Percentiles rank a stretch among this genome's conserved stretches.
Evolutionary conservation across 2,329 filamentous ascomycete genomes (phyloP).

Genomic region (Fusarium tanahbumbuense): DNA sequence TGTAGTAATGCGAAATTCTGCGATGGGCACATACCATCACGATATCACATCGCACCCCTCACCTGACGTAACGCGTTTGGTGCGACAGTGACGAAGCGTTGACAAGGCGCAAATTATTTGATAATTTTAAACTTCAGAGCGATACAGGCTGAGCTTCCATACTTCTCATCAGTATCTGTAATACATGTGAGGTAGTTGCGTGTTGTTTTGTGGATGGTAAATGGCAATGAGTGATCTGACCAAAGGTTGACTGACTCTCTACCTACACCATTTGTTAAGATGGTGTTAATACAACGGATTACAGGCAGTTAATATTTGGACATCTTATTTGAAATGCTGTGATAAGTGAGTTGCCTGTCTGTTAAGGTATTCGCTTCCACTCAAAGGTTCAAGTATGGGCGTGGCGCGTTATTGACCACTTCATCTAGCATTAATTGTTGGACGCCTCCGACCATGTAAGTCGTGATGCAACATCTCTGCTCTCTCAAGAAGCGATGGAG

Average conservation of each 20-base stretch:
- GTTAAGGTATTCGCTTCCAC: neutral
- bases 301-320: neutral
- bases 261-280: neutral
- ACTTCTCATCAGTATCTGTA: no score
- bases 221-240: neutral
- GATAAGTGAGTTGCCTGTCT: neutral
- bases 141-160: neutral
- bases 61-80: constrained; percentile 35
- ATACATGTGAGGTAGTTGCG: neutral
- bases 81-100: neutral
- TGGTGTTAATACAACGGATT: neutral
- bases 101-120: neutral
- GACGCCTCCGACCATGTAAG: constrained; percentile 47
- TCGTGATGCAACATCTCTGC: constrained; percentile 35
- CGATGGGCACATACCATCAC: constrained; percentile 1
- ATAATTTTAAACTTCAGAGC: neutral
- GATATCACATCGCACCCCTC: constrained; percentile 33
- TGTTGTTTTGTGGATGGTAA: neutral
- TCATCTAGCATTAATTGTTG: constrained; percentile 15
- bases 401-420: neutral
- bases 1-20: neutral
- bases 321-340: neutral
- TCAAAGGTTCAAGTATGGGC: neutral
- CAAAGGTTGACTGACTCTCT: neutral
- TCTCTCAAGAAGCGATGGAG: constrained; percentile 1